phyloP scores from a whole-genome alignment of 805 yeast genomes.

The Barnettozyma californica region DNA sequence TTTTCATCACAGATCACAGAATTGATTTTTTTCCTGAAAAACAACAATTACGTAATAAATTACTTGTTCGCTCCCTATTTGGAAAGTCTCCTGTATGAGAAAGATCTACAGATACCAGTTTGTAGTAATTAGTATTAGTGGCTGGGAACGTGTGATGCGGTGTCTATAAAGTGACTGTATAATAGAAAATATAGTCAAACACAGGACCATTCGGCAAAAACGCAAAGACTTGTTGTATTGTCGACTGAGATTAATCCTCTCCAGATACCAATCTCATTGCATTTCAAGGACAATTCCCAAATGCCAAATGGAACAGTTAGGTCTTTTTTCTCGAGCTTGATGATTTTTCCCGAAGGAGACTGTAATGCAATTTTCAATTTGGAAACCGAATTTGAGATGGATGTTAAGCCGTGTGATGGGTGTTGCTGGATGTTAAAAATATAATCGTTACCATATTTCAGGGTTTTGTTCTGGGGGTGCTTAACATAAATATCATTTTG shows the following conservation, averaged over 20 bases:
- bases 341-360: conserved; percentile 79
- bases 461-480: conserved; percentile 73
- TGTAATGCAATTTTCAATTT: conserved; percentile 64
- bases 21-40: background rate
- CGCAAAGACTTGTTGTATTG: conserved; percentile 75
- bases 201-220: conserved; percentile 88
- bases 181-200: background rate
- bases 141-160: background rate
- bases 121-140: background rate
- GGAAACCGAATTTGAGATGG: conserved; percentile 6
- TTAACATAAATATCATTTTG: conserved; percentile 73
- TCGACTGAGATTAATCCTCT: conserved; percentile 77
- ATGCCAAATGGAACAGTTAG: conserved; percentile 42
- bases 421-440: conserved; percentile 60
- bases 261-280: conserved; percentile 77
- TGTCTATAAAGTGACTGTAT: background rate
- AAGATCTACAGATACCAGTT: background rate
- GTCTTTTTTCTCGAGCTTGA: conserved; percentile 49
- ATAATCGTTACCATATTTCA: conserved; percentile 54
- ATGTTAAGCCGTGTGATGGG: conserved; percentile 20
- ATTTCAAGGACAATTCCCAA: conserved; percentile 55
- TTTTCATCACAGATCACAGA: background rate
- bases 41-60: background rate
- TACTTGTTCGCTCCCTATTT: too few species aligned
- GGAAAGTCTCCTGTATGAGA: background rate